Conservation (phyloP, 768 basidiomycete species). For the Panaeolus cyanescens region DNA sequence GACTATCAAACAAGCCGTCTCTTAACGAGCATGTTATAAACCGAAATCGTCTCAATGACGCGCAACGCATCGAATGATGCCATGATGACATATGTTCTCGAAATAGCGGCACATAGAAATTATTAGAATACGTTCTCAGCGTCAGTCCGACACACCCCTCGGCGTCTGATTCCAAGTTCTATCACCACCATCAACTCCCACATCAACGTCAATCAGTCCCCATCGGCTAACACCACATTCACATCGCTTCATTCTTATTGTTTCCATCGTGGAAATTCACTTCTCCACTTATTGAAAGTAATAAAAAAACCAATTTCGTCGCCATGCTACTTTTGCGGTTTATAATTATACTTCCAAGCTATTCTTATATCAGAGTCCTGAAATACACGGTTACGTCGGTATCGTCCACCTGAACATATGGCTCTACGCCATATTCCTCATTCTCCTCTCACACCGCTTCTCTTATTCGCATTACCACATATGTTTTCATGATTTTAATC, state of each 20-base stretch:
- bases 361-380: no score
- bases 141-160: not conserved
- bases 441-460: not conserved
- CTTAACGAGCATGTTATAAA: not conserved
- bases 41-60: not conserved
- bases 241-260: constrained; percentile 1
- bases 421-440: no score
- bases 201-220: not conserved
- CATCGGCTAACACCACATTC: not conserved
- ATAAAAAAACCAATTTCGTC: no score
- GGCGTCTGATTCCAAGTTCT: not conserved
- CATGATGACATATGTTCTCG: not conserved
- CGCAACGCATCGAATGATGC: not conserved
- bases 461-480: not conserved
- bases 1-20: not conserved
- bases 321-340: no score
- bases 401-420: no score
- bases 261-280: not conserved
- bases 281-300: not conserved
- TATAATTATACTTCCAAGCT: no score
- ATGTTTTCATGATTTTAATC: not conserved
- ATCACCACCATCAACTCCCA: not conserved
- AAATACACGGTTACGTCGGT: no score
- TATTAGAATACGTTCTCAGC: not conserved
- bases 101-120: not conserved